Conservation (phyloP, 1,139 yeast genomes). For the Candida frijolesensis region DNA sequence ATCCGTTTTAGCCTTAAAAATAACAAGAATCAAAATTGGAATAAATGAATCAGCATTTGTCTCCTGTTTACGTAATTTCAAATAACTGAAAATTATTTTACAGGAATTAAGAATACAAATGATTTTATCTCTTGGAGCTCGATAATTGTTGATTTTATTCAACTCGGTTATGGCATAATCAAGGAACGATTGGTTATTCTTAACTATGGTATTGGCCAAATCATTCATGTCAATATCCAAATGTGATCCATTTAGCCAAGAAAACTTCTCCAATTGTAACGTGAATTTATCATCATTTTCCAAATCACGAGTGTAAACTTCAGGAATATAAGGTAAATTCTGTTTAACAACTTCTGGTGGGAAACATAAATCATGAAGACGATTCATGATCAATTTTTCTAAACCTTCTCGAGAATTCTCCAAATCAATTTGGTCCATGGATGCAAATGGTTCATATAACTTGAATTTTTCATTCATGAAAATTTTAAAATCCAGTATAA, state of each 20-base stretch:
- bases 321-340: constrained; percentile 38
- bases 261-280: constrained; percentile 62
- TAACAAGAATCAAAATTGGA: constrained; percentile 80
- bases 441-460: constrained; percentile 72
- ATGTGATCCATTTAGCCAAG: constrained; percentile 79
- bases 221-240: constrained; percentile 65
- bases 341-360: constrained; percentile 68
- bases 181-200: constrained; percentile 55
- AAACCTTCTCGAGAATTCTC: constrained; percentile 86
- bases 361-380: constrained; percentile 76
- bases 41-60: constrained; percentile 90
- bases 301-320: constrained; percentile 51
- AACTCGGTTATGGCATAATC: constrained; percentile 73
- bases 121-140: constrained; percentile 94
- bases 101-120: constrained; percentile 90
- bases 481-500: constrained; percentile 69
- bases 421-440: constrained; percentile 58
- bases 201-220: constrained; percentile 21
- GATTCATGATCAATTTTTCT: constrained; percentile 89
- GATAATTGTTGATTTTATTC: constrained; percentile 73
- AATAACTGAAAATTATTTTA: constrained; percentile 85
- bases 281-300: constrained; percentile 58
- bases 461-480: constrained; percentile 71
- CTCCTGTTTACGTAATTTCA: constrained; percentile 71
- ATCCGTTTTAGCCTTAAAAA: constrained; percentile 65